Base-by-base conservation (phyloP, 768 basidiomycete genomes). In the Psilocybe cyanescens region DNA sequence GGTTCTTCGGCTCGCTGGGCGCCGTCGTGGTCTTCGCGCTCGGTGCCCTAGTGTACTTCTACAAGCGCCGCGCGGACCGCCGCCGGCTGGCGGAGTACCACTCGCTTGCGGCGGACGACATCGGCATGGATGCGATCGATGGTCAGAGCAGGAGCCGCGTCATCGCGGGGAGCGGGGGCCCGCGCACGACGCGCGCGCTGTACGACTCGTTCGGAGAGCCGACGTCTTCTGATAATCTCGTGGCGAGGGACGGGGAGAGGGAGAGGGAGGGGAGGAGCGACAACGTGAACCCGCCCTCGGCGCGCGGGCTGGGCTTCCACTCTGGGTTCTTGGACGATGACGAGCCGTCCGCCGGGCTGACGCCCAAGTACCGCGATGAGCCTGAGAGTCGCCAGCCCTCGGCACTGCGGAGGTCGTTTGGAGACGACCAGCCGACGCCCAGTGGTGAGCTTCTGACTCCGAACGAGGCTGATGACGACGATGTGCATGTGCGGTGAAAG, bases 171-270 rank as follows among this genome's bases (percentile, higher is more conserved):
- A 59, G 67, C 33, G 75, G 67, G 29, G 73, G 80, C 31, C 75
- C 82, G 28, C 81, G 88, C 47, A 71, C 72, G 5, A 90, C 93
- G 57, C 89, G 89, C 77, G 96, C 95, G 73, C 72, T 97, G 62
- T 97, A 97, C 67, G 95, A 97, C 73, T 93, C 95, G 14, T 97
- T 97, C 74, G 92, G 92, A 30, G 93, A 92, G 68, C 75, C 77
- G 64, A 74, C 71, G 1, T 58, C 59, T 6, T 66, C 67, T 19
- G 60, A 68, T 8, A 64, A 29, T 59, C 56, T 2, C 66, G 57
- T 17, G 55, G 31, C 7, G n/a, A 16, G 29, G n/a, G 33, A 35
- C 19, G 53, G 50, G 39, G 14, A 64, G 39, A 30, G 45, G 3
- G 47, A 55, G 16, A 62, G 54, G 28, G 60, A 61, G 56, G 60